Percentiles rank a stretch among this genome's conserved stretches.
Evolutionary conservation across 2,329 filamentous ascomycete species (phyloP).

Genomic region (Penicillium palitans): DNA sequence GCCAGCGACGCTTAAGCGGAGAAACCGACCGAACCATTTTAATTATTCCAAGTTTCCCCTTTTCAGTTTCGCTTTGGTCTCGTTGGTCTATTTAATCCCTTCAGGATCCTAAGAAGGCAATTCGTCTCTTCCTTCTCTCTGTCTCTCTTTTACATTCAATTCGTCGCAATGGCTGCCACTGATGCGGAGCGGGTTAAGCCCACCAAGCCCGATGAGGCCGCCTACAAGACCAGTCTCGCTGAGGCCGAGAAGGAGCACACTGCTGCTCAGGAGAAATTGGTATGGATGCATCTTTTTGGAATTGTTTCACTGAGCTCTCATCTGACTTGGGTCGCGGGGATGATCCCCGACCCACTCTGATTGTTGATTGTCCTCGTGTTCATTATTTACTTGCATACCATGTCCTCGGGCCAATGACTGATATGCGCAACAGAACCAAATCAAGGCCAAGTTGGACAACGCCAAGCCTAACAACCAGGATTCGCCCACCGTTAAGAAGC

Average conservation of each 20-base stretch:
- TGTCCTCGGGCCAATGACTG: conserved; percentile 16
- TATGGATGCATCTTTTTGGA: conserved; percentile 40
- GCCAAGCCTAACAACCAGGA: conserved; percentile 80
- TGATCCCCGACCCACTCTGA: conserved; percentile 7
- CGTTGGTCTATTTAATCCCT: conserved; percentile 14
- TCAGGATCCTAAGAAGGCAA: conserved; percentile 3
- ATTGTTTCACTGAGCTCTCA: background rate
- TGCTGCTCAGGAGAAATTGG: conserved; percentile 69
- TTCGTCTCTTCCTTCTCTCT: conserved; percentile 13
- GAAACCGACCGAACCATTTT: conserved; percentile 30
- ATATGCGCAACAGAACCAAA: conserved; percentile 68
- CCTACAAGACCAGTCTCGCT: conserved; percentile 75
- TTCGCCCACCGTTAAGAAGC: conserved; percentile 76
- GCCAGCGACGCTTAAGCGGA: conserved; percentile 28
- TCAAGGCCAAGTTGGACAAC: conserved; percentile 85
- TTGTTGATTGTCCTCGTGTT: conserved; percentile 6
- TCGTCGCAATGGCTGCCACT: conserved; percentile 39
- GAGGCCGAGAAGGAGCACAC: conserved; percentile 86
- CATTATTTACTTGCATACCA: conserved; percentile 2
- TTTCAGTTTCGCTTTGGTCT: conserved; percentile 22
- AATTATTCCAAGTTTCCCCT: conserved; percentile 25
- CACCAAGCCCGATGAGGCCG: conserved; percentile 81
- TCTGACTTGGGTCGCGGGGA: background rate
- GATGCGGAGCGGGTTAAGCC: conserved; percentile 59
- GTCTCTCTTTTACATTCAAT: conserved; percentile 14